Conservation (phyloP, 768 basidiomycete genomes). For the Serendipita sp. region DNA sequence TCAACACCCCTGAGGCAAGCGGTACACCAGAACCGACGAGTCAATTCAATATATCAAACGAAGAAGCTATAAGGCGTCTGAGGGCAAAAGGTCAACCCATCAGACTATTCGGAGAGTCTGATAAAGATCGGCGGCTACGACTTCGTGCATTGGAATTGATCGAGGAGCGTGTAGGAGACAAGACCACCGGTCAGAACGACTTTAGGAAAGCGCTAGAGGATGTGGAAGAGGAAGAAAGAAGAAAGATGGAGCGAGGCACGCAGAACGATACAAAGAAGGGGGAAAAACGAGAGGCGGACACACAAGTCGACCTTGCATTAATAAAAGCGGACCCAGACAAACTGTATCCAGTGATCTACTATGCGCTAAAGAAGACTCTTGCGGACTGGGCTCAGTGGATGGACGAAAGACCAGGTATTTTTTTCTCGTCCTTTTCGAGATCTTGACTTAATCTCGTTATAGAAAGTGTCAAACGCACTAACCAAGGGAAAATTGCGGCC, state of each 20-base stretch:
- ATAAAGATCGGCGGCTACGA: conserved; percentile 81
- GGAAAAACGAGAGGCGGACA: conserved; percentile 46
- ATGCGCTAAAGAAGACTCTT: conserved; percentile 77
- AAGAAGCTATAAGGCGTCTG: conserved; percentile 79
- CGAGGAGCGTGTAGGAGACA: conserved; percentile 72
- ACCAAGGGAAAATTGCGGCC: conserved; percentile 85
- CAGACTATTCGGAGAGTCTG: conserved; percentile 84
- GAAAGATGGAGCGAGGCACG: conserved; percentile 34
- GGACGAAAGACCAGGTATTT: conserved; percentile 78
- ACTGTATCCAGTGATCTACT: conserved; percentile 92
- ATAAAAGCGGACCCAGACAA: conserved; percentile 88
- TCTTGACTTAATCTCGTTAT: conserved; percentile 7
- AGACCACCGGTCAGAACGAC: conserved; percentile 58
- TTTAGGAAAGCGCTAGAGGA: conserved; percentile 83
- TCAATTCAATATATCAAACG: conserved; percentile 79
- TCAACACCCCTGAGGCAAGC: not conserved
- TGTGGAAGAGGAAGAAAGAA: conserved; percentile 61
- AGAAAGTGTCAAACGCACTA: conserved; percentile 78
- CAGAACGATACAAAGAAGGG: conserved; percentile 26
- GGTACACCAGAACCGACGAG: conserved; percentile 25
- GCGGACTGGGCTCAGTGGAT: conserved; percentile 96
- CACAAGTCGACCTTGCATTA: conserved; percentile 60
- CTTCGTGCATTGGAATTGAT: conserved; percentile 88
- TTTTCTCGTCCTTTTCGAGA: not conserved
- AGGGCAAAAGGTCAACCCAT: conserved; percentile 89